Evolutionary conservation across 345 rosid genomes (phyloP), one percentile per base, ranked within the genome.

Genomic region (Salix viminalis): DNA sequence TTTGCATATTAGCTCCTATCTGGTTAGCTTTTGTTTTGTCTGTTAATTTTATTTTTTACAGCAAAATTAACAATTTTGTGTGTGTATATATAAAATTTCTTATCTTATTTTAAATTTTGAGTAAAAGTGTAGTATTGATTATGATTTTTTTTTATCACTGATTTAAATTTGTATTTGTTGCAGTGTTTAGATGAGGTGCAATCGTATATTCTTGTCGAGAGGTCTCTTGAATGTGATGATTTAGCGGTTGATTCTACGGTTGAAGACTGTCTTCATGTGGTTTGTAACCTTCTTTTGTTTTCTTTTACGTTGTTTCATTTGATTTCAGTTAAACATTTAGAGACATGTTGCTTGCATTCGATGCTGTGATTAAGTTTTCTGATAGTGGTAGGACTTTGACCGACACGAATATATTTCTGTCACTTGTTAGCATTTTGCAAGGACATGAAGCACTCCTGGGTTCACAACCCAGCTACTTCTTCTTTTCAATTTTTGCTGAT

Each of bases 141-240:
- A 18, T 50, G 58, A 3, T 16, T 19, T 18, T 50, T 50, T 28
- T 23, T 2, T 56, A 34, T 21, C 21, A 32, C 4, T 19, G 21
- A 21, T 32, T 36, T 50, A 30, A 19, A 42, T 14, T 28, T 58
- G 32, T 46, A 28, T 4, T 71, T 48, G 26, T 71, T 48, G 23
- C 86, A 95, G 97, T 83, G 79, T 79, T 90, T 95, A 76, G 99
- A 93, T 86, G 97, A 91, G 86, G 90, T 95, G 84, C 94, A 95
- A 69, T 84, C 94, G 0, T 95, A 93, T 81, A 91, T 93, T 79
- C 88, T 95, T 12, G 89, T 90, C 67, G 94, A 91, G 81, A 87
- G 99, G 84, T 89, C 79, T 69, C 52, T 67, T 24, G 88, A 88
- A 78, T 78, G 70, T 42, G 83, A 71, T 18, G 73, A 67, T 66